Conservation (phyloP, 139 green algal genomes). For the Chlamydomonas applanata region DNA sequence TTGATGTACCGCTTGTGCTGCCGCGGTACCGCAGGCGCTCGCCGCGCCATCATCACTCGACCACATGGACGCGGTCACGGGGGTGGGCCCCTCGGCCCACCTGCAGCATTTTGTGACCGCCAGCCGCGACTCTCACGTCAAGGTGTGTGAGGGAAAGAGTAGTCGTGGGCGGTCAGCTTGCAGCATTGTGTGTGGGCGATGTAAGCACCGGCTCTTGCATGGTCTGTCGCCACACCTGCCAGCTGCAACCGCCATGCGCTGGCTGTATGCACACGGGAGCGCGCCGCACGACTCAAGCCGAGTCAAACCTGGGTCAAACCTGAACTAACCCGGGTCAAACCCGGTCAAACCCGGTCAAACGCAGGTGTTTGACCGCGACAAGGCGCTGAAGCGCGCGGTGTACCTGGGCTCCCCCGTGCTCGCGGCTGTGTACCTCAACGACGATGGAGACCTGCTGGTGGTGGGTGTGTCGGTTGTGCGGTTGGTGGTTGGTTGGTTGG, state of each 20-base stretch:
- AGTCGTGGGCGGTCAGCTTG: not conserved
- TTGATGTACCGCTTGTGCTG: not conserved
- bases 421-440: constrained; percentile 36
- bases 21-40: not conserved
- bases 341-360: too few relatives aligned
- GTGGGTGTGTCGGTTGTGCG: not conserved
- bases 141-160: constrained; percentile 15
- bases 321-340: not conserved
- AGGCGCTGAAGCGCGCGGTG: constrained; percentile 24
- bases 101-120: constrained; percentile 39
- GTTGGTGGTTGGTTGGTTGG: too few relatives aligned
- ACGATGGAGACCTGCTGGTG: constrained; percentile 26
- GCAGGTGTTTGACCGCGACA: constrained; percentile 40
- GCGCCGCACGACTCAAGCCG: too few relatives aligned
- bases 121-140: constrained; percentile 30
- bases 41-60: constrained; percentile 19
- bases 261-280: too few relatives aligned
- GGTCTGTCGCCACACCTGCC: too few relatives aligned
- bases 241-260: too few relatives aligned
- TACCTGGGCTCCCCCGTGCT: constrained; percentile 24
- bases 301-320: not conserved
- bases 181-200: too few relatives aligned
- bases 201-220: too few relatives aligned
- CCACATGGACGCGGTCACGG: constrained; percentile 33
- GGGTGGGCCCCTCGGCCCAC: constrained; percentile 10